A percentile compares a stretch with the other conserved stretches of the same genome.
These are phyloP conservation scores for Pythium periplocum DNA, from an alignment of 352 stramenopile species.

Conservation along the genomic window DNA sequence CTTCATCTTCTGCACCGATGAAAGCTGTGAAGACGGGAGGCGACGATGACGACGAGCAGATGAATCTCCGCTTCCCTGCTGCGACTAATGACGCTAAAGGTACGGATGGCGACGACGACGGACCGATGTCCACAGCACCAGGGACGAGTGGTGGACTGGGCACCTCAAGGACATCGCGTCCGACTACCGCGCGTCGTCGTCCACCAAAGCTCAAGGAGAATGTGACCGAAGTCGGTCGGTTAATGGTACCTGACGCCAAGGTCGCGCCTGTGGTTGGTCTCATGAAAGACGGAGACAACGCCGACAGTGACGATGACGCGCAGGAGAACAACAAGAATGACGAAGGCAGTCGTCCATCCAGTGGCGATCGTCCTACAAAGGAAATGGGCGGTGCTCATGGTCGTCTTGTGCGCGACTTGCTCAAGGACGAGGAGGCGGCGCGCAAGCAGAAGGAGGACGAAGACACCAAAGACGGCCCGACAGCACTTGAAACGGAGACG, in stretches of 20 bases:
- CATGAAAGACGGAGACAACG: slow-evolving; percentile 82
- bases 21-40: slow-evolving; percentile 45
- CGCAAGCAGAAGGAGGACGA: slow-evolving; percentile 66
- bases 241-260: slow-evolving; percentile 77
- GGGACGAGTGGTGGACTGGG: slow-evolving; percentile 46
- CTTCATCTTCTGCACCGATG: slow-evolving; percentile 23
- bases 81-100: slow-evolving; percentile 31
- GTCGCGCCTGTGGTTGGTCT: slow-evolving; percentile 63
- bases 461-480: slow-evolving; percentile 36
- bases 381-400: slow-evolving; percentile 49
- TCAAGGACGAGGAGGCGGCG: slow-evolving; percentile 75
- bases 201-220: slow-evolving; percentile 88
- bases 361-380: slow-evolving; percentile 7
- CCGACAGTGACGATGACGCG: slow-evolving; percentile 73
- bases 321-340: slow-evolving; percentile 30
- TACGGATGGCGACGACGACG: slow-evolving; percentile 23
- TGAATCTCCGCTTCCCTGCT: slow-evolving; percentile 36
- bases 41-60: slow-evolving; percentile 48
- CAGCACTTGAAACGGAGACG: slow-evolving; percentile 45
- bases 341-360: slow-evolving; percentile 18
- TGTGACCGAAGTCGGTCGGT: slow-evolving; percentile 64
- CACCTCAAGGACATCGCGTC: slow-evolving; percentile 66
- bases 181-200: slow-evolving; percentile 78
- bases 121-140: slow-evolving; percentile 18
- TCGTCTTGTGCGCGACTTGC: slow-evolving; percentile 76